Conservation (phyloP, 1,139 yeast species). For the Taphrina sp. region DNA sequence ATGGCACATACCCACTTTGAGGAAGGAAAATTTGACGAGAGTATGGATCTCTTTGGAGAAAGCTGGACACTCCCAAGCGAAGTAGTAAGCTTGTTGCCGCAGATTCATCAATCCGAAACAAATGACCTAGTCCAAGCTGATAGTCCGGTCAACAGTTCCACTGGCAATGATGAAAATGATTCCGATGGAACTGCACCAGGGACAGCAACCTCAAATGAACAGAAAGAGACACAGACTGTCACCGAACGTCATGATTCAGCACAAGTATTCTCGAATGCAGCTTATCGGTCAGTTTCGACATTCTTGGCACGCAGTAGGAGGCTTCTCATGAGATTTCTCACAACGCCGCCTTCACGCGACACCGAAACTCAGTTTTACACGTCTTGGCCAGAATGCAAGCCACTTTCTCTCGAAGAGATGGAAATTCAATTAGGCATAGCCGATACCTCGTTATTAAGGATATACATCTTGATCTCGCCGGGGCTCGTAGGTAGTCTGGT, state of each 20-base stretch:
- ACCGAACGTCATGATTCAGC: neutral
- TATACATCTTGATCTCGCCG: conserved; percentile 67
- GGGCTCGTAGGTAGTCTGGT: conserved; percentile 79
- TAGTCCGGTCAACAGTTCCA: neutral
- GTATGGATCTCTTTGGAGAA: conserved; percentile 52
- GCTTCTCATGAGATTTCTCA: conserved; percentile 1
- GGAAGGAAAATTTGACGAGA: conserved; percentile 44
- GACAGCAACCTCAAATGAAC: neutral
- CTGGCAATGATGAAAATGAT: conserved; percentile 10
- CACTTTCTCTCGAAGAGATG: conserved; percentile 39
- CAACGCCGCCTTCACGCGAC: conserved; percentile 13
- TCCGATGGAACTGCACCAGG: neutral
- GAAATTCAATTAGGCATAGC: conserved; percentile 53
- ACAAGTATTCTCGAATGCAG: neutral
- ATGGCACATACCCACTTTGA: conserved; percentile 48
- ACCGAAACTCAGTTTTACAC: conserved; percentile 11
- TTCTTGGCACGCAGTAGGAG: conserved; percentile 25
- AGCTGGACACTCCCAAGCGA: conserved; percentile 59
- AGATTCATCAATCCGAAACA: conserved; percentile 8
- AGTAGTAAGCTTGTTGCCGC: conserved; percentile 53
- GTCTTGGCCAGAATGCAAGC: conserved; percentile 36
- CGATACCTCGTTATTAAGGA: conserved; percentile 75
- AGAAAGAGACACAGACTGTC: conserved; percentile 15
- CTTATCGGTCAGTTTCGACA: conserved; percentile 20
- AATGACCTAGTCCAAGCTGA: conserved; percentile 23